Percentiles rank a stretch among this genome's conserved stretches.
Conservation (phyloP, 2,329 filamentous ascomycete species). For the Seiridium unicorne region DNA sequence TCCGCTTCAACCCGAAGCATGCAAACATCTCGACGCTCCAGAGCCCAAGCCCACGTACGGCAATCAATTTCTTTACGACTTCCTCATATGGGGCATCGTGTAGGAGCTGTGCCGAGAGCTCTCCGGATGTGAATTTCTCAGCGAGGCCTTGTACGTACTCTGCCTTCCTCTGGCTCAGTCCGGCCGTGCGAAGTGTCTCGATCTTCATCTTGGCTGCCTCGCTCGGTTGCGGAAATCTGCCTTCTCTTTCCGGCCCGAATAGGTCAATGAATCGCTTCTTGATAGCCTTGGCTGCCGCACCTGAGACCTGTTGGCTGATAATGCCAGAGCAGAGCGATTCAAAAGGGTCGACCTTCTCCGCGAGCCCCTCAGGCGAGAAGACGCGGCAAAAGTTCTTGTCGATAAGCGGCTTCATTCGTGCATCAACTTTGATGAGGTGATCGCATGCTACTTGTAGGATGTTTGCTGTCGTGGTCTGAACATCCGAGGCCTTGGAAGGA, state of each 20-base stretch:
- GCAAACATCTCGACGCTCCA: slow-evolving; percentile 99
- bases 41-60: slow-evolving; percentile 80
- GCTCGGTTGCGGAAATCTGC: slow-evolving; percentile 70
- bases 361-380: slow-evolving; percentile 80
- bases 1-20: slow-evolving; percentile 88
- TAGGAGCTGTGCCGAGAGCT: slow-evolving; percentile 74
- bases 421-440: slow-evolving; percentile 72
- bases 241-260: slow-evolving; percentile 43
- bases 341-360: slow-evolving; percentile 86
- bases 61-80: slow-evolving; percentile 76
- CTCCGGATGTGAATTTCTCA: slow-evolving; percentile 72
- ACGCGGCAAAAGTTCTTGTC: slow-evolving; percentile 73
- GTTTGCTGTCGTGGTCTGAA: slow-evolving; percentile 62
- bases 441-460: slow-evolving; percentile 73
- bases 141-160: slow-evolving; percentile 90
- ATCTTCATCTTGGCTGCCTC: slow-evolving; percentile 66
- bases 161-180: slow-evolving; percentile 90
- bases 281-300: slow-evolving; percentile 86
- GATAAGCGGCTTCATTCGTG: slow-evolving; percentile 69
- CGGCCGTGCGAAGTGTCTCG: slow-evolving; percentile 73
- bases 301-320: slow-evolving; percentile 94
- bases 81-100: slow-evolving; percentile 81
- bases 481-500: slow-evolving; percentile 40
- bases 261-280: slow-evolving; percentile 79
- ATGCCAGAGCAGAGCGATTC: slow-evolving; percentile 80